Evolutionary conservation across 2,329 filamentous ascomycete species (phyloP).

Genomic region (Aureobasidium vineae): DNA sequence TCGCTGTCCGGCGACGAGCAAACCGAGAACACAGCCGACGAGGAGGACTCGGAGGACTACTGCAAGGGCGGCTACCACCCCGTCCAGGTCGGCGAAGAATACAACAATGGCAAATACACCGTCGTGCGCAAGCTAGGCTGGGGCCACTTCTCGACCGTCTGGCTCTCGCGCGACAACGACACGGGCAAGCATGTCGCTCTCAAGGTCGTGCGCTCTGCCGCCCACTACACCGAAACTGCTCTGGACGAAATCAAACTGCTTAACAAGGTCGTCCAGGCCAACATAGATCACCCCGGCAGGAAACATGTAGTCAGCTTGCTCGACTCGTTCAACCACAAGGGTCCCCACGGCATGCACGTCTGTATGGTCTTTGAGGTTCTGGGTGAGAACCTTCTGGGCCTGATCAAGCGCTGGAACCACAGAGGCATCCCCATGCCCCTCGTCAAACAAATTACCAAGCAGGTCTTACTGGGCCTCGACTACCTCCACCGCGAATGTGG

Average conservation of each 20-base stretch:
- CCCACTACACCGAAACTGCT: slow-evolving; percentile 98
- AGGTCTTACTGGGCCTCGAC: slow-evolving; percentile 91
- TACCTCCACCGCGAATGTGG: slow-evolving; percentile 97
- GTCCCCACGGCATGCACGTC: slow-evolving; percentile 91
- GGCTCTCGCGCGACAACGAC: slow-evolving; percentile 76
- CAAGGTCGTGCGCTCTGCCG: slow-evolving; percentile 95
- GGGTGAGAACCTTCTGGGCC: slow-evolving; percentile 86
- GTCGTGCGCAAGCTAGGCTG: slow-evolving; percentile 95
- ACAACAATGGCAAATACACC: slow-evolving; percentile 96
- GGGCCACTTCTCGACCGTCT: slow-evolving; percentile 99
- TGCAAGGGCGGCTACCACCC: slow-evolving; percentile 99
- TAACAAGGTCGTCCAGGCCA: slow-evolving; percentile 93
- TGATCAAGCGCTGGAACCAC: slow-evolving; percentile 99
- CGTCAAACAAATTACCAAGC: slow-evolving; percentile 98
- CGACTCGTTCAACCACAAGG: slow-evolving; percentile 97
- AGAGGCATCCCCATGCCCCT: slow-evolving; percentile 93
- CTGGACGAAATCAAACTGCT: slow-evolving; percentile 99
- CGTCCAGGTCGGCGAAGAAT: slow-evolving; percentile 89
- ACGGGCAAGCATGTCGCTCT: slow-evolving; percentile 93
- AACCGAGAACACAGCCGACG: slow-evolving; percentile 90
- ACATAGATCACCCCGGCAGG: slow-evolving; percentile 88
- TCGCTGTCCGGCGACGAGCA: slow-evolving; percentile 75
- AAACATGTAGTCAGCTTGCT: slow-evolving; percentile 94
- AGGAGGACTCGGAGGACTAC: slow-evolving; percentile 99
- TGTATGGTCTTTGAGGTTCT: slow-evolving; percentile 99